Evolutionary conservation across 1,284 basidiomycete species (phyloP).

Genomic region (Irpex lacteus): DNA sequence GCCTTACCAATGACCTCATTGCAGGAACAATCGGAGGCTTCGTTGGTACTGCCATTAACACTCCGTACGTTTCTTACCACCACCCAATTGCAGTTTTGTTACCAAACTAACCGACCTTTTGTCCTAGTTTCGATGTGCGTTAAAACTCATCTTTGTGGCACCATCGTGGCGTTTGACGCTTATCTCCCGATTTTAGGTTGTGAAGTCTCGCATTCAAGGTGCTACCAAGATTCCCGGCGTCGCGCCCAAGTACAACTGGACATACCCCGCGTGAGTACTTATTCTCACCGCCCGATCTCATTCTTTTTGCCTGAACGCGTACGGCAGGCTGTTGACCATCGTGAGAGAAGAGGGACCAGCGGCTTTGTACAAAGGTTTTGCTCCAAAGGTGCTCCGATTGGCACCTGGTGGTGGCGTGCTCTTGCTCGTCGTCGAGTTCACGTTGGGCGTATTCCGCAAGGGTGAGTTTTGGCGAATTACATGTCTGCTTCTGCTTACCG

Average conservation of each 20-base stretch:
- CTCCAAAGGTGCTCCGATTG: constrained; percentile 82
- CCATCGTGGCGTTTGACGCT: constrained; percentile 1
- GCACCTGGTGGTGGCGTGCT: constrained; percentile 96
- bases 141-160: not conserved
- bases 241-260: constrained; percentile 89
- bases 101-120: not conserved
- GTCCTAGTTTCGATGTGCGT: constrained; percentile 54
- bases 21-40: constrained; percentile 91
- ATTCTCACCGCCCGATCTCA: constrained; percentile 28
- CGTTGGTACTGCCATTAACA: constrained; percentile 81
- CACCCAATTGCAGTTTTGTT: not conserved
- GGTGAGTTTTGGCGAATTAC: constrained; percentile 39
- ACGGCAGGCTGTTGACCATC: constrained; percentile 63
- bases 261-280: constrained; percentile 67
- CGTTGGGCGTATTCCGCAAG: constrained; percentile 70
- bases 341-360: constrained; percentile 86
- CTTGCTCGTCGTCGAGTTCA: constrained; percentile 88
- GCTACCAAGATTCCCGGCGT: constrained; percentile 64
- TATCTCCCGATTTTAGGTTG: constrained; percentile 53
- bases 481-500: not conserved
- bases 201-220: constrained; percentile 95
- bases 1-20: constrained; percentile 87
- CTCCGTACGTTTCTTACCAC: constrained; percentile 50
- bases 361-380: constrained; percentile 94
- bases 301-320: not conserved